Evolutionary conservation across 441 rosid species (phyloP).

Genomic region (Bruguiera hainesii): DNA sequence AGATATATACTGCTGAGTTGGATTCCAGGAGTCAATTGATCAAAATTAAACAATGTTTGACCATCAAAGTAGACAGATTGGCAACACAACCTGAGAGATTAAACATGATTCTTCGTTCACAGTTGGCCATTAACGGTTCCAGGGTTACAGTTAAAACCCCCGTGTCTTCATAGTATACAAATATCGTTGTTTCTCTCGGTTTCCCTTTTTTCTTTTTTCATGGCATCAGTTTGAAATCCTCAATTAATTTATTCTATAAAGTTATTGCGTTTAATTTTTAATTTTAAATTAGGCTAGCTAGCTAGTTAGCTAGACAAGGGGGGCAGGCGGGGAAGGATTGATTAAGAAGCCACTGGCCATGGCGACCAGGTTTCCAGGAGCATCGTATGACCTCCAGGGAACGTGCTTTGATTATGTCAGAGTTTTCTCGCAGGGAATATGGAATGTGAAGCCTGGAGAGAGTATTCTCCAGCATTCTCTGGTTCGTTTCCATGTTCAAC

Average conservation of each 20-base stretch:
- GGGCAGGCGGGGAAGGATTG: too few relatives aligned
- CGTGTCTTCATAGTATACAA: too few relatives aligned
- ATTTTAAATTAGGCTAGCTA: too few relatives aligned
- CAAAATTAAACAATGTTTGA: background rate
- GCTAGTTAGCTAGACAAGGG: too few relatives aligned
- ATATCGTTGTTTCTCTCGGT: too few relatives aligned
- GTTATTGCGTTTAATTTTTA: too few relatives aligned
- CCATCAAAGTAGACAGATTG: background rate
- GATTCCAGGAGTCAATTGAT: too few relatives aligned
- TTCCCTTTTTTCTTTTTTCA: too few relatives aligned
- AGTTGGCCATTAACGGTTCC: background rate
- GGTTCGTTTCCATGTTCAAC: constrained; percentile 18
- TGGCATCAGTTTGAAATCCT: too few relatives aligned
- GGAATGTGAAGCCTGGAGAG: constrained; percentile 6
- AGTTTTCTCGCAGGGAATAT: constrained; percentile 23
- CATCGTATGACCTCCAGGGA: background rate
- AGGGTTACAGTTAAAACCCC: background rate
- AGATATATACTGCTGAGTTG: too few relatives aligned
- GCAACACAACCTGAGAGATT: background rate
- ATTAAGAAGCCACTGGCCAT: background rate
- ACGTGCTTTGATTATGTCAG: background rate
- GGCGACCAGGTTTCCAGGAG: background rate
- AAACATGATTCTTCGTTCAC: background rate
- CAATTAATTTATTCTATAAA: too few relatives aligned
- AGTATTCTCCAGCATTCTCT: constrained; percentile 17